These are phyloP conservation scores for Crithidia brevicula DNA, from an alignment of 208 protist genomes.

Conservation along the genomic window DNA sequence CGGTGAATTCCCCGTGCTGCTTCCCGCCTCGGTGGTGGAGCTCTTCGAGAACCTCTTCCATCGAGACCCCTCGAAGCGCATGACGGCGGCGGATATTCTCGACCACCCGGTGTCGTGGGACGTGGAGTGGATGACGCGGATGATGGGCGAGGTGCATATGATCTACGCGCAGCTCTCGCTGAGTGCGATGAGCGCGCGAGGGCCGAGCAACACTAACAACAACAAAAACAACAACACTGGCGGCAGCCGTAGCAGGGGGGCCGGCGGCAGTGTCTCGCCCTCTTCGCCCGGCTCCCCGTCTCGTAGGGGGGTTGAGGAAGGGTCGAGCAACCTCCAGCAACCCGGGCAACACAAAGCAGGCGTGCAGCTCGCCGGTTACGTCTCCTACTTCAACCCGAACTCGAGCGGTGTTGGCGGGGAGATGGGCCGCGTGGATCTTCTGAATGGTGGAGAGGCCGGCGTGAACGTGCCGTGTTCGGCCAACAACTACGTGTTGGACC, in stretches of 20 bases:
- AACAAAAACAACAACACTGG: neutral
- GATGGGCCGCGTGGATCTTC: neutral
- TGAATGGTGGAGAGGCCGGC: slow-evolving; percentile 6
- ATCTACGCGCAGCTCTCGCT: slow-evolving; percentile 26
- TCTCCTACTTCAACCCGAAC: slow-evolving; percentile 11
- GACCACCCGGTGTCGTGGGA: slow-evolving; percentile 83
- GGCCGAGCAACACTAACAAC: neutral
- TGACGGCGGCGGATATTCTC: slow-evolving; percentile 71
- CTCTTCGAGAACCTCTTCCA: slow-evolving; percentile 72
- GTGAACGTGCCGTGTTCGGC: slow-evolving; percentile 19
- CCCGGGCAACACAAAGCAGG: neutral
- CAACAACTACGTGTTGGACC: slow-evolving; percentile 26
- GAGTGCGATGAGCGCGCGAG: slow-evolving; percentile 15
- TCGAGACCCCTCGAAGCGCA: slow-evolving; percentile 69
- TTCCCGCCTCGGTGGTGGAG: slow-evolving; percentile 72
- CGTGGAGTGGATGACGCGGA: slow-evolving; percentile 73
- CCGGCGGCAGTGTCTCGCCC: neutral
- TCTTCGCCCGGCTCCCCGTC: neutral
- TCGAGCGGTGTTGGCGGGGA: neutral
- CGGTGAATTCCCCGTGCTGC: slow-evolving; percentile 35
- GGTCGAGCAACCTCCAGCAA: neutral
- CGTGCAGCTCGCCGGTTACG: slow-evolving; percentile 16
- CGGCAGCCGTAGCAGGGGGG: neutral
- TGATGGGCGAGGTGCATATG: slow-evolving; percentile 60
- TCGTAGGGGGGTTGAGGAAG: neutral